These are phyloP conservation scores for Corinectria fuckeliana DNA, from an alignment of 2,329 filamentous ascomycete genomes.

Conservation along the genomic window DNA sequence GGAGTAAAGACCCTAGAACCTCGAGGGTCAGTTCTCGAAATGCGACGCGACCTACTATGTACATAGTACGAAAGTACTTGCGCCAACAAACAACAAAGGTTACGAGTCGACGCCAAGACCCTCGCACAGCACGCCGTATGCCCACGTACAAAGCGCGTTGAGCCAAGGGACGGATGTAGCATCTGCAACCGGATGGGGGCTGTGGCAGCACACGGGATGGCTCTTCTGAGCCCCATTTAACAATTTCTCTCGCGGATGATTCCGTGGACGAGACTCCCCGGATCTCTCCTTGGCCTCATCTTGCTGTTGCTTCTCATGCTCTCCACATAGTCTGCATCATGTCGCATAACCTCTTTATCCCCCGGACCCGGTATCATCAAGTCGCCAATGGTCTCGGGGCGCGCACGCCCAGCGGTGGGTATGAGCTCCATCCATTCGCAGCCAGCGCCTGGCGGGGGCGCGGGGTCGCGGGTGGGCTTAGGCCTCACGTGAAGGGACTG, in stretches of 20 bases:
- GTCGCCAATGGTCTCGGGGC: not conserved
- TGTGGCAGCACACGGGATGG: not conserved
- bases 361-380: not conserved
- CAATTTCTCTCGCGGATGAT: not conserved
- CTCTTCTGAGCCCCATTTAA: not conserved
- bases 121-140: not conserved
- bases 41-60: not conserved
- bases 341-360: not conserved
- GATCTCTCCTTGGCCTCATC: not conserved
- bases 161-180: constrained; percentile 8
- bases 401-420: not conserved
- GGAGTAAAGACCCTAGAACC: not conserved
- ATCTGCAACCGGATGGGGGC: constrained; percentile 8
- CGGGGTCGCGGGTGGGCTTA: not conserved
- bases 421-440: not conserved
- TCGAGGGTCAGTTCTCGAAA: not conserved
- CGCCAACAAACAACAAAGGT: too few species aligned
- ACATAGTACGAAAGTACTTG: too few species aligned
- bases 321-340: not conserved
- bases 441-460: not conserved
- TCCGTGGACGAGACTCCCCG: not conserved
- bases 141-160: not conserved
- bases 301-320: not conserved
- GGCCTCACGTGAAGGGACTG: not conserved
- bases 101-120: not conserved